Base-by-base conservation (phyloP, 176 grass and related monocot genomes). In the Coix lacrymajobi region DNA sequence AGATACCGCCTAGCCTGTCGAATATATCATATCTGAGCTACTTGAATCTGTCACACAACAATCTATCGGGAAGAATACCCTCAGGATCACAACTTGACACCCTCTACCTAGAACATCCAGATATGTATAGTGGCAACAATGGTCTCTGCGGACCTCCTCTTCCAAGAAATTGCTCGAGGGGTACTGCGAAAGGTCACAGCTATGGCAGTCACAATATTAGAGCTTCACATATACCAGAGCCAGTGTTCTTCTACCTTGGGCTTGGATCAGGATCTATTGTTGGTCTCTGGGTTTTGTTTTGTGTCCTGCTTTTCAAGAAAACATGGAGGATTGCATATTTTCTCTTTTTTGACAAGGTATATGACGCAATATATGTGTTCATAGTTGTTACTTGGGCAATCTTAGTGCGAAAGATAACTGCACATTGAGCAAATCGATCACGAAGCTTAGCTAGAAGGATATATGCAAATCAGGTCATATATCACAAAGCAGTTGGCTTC, bases 1-100 rank as follows among this genome's bases (percentile, higher is more conserved):
- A n/a, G 5, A 85, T 89, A 36, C 82, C 82, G 1, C 0, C 48
- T 10, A 58, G 34, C 54, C 6, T 90, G 6, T 71, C 71, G 12
- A 28, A 11, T 14, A 66, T 86, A 8, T 44, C 6, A 66, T 90
- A 5, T 44, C 3, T 90, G 10, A 37, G 58, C 19, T 40, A 57
- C 11, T 66, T 90, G 8, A 78, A 90, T 15, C 28, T 90, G 4
- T 89, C 87, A 7, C 84, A 80, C 15, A 89, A 89, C 56, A 84
- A 84, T 39, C 48, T 84, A 8, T 38, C 76, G 1, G 83, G 83
- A 45, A 78, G 9, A 24, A 83, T 90, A 20, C 88, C 78, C 14
- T 36, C 63, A 19, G 78, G 88, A 33, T 17, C 58, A 1, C 88
- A 90, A 58, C 38, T 86, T 1, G 73, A 86, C 22, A 90, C 71